These are phyloP conservation scores for Phanerodontia chrysosporium DNA, from an alignment of 768 basidiomycete genomes.

Conservation along the genomic window DNA sequence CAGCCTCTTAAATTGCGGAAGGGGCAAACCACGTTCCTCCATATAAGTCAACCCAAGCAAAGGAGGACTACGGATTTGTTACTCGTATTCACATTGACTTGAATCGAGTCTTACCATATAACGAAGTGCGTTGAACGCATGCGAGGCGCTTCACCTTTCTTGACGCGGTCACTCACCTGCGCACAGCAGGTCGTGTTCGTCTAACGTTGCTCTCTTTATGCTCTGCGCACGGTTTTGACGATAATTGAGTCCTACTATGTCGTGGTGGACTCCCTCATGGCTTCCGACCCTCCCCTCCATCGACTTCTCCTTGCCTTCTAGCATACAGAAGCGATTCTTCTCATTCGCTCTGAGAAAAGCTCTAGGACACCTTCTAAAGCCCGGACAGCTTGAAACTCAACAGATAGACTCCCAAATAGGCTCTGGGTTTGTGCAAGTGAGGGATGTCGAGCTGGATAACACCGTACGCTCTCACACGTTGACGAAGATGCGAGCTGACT, in stretches of 20 bases:
- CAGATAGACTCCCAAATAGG: constrained; percentile 92
- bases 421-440: constrained; percentile 84
- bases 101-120: too few relatives aligned
- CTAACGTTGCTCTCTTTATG: neutral
- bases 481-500: constrained; percentile 16
- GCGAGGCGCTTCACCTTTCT: too few relatives aligned
- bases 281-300: constrained; percentile 53
- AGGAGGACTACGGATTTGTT: too few relatives aligned
- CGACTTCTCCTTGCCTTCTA: constrained; percentile 61
- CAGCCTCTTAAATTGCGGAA: too few relatives aligned
- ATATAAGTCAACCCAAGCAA: too few relatives aligned
- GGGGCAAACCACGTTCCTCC: too few relatives aligned
- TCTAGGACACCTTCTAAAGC: constrained; percentile 82
- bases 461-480: constrained; percentile 44
- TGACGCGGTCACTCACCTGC: too few relatives aligned
- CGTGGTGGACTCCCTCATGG: constrained; percentile 41
- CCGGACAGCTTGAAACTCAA: constrained; percentile 81
- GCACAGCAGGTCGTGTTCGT: too few relatives aligned
- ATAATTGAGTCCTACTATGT: constrained; percentile 20
- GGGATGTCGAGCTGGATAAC: constrained; percentile 74
- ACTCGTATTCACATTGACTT: too few relatives aligned
- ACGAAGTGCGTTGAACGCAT: too few relatives aligned
- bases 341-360: constrained; percentile 83
- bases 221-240: neutral
- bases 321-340: constrained; percentile 83